Evolutionary conservation across 306 rosid species (phyloP), one percentile per base, ranked within the genome.

Genomic region (Arachis hypogaea): DNA sequence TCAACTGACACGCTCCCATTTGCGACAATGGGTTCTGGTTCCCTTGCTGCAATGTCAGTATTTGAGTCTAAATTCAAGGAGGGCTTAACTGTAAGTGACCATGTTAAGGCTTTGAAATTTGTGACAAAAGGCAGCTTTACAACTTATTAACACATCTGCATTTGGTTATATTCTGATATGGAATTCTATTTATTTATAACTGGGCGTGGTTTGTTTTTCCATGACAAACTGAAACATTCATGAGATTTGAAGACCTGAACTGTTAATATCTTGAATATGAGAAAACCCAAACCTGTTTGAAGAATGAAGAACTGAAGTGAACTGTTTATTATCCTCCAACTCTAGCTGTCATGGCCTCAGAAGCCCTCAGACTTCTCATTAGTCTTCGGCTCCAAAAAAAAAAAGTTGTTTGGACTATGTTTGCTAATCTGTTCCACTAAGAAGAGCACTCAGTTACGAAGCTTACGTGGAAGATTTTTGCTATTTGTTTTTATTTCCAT

Each of bases 31-130:
- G 87, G 87, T 67, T 83, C 87, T 5, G 87, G 87, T 62, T 83
- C 87, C 14, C 82, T 83, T 50, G 87, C 87, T 63, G 87, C 84
- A 4, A 83, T 83, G 87, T 80, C 87, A 63, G 61, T 83, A 14
- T 83, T 76, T 57, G 89, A 78, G 81, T 67, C 82, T 33, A 64
- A 92, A 72, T 94, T 77, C 88, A 88, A 78, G 84, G 98, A 94
- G 85, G 88, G 81, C 72, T 56, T 74, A 79, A 71, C 55, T 68
- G 86, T 83, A 79, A 79, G 83, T 57, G 28, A 36, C 49, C 80
- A 57, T 83, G 11, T 71, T 66, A 38, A 12, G 75, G 69, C 67
- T 56, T 36, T 46, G 45, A 81, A 29, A 4, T 12, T 62, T 63
- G 41, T 56, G 29, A 56, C n/a, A 30, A 72, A 11, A 43, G 64